Percentiles rank a stretch among this genome's conserved stretches.
These are phyloP conservation scores for Alternaria metachromatica DNA, from an alignment of 2,329 filamentous ascomycete genomes.

Conservation along the genomic window DNA sequence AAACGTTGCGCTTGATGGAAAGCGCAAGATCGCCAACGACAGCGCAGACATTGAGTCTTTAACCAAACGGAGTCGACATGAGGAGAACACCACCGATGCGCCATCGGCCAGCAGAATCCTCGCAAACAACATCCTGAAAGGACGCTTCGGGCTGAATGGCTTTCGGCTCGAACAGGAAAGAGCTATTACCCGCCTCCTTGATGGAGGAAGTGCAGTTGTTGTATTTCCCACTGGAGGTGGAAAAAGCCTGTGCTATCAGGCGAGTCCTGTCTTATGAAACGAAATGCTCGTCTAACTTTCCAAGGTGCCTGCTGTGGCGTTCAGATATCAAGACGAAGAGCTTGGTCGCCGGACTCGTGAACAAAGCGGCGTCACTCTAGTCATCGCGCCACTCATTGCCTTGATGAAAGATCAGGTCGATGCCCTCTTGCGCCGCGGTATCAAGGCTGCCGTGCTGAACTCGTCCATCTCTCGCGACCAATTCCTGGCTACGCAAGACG, in stretches of 20 bases:
- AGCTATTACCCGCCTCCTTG: conserved; percentile 53
- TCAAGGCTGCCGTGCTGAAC: conserved; percentile 82
- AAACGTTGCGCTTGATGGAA: not conserved
- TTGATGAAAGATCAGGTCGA: conserved; percentile 96
- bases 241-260: conserved; percentile 93
- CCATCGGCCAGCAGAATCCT: conserved; percentile 30
- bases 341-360: conserved; percentile 53
- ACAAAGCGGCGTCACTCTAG: conserved; percentile 83
- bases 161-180: conserved; percentile 57
- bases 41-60: not conserved
- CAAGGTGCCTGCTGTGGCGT: conserved; percentile 51
- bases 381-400: conserved; percentile 89
- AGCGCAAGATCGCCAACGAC: conserved; percentile 8
- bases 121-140: conserved; percentile 46
- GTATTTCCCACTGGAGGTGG: conserved; percentile 90
- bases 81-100: not conserved
- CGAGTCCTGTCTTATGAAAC: conserved; percentile 51
- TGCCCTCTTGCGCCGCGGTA: conserved; percentile 72
- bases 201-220: conserved; percentile 53
- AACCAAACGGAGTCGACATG: conserved; percentile 5
- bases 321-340: conserved; percentile 49
- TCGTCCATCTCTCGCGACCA: conserved; percentile 62
- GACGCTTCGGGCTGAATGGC: conserved; percentile 50
- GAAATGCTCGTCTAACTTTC: conserved; percentile 2
- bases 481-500: conserved; percentile 66